These are phyloP conservation scores for Panicum miliaceum DNA, from an alignment of 176 grass and related monocot species.

Conservation along the genomic window DNA sequence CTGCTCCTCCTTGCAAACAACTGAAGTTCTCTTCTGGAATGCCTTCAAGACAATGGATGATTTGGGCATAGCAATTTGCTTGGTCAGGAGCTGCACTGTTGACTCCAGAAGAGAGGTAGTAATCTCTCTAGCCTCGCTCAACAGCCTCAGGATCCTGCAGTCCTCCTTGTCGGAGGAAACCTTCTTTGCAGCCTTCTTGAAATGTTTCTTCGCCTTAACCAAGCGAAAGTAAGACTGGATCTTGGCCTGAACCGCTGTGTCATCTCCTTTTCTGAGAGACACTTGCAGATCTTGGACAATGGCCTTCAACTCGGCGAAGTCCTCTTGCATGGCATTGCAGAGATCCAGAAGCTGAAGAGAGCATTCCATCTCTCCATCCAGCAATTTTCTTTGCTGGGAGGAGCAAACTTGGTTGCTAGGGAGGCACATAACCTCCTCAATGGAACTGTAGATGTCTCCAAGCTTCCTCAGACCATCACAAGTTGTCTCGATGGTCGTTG, in stretches of 20 bases:
- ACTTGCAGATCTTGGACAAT: slow-evolving; percentile 52
- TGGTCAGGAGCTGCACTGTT: slow-evolving; percentile 32
- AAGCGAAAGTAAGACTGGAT: slow-evolving; percentile 45
- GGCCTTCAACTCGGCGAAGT: slow-evolving; percentile 49
- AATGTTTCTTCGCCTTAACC: slow-evolving; percentile 62
- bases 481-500: slow-evolving; percentile 8
- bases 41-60: slow-evolving; percentile 48
- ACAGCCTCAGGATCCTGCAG: slow-evolving; percentile 24
- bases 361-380: slow-evolving; percentile 53
- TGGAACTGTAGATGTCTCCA: slow-evolving; percentile 43
- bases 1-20: slow-evolving; percentile 39
- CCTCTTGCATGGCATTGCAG: slow-evolving; percentile 50
- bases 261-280: slow-evolving; percentile 52
- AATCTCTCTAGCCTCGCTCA: slow-evolving; percentile 59
- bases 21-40: slow-evolving; percentile 39
- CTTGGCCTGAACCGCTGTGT: slow-evolving; percentile 24
- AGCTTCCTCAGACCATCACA: slow-evolving; percentile 48
- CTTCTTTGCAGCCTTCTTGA: slow-evolving; percentile 63
- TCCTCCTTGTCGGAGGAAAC: slow-evolving; percentile 38
- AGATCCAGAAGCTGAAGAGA: slow-evolving; percentile 56
- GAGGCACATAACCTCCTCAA: slow-evolving; percentile 50
- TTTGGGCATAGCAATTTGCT: slow-evolving; percentile 47
- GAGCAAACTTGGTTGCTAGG: slow-evolving; percentile 48
- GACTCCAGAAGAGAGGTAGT: slow-evolving; percentile 56
- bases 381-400: slow-evolving; percentile 43